These are phyloP conservation scores for Solanum appendiculatum DNA, from an alignment of 257 asterid species.

Conservation along the genomic window DNA sequence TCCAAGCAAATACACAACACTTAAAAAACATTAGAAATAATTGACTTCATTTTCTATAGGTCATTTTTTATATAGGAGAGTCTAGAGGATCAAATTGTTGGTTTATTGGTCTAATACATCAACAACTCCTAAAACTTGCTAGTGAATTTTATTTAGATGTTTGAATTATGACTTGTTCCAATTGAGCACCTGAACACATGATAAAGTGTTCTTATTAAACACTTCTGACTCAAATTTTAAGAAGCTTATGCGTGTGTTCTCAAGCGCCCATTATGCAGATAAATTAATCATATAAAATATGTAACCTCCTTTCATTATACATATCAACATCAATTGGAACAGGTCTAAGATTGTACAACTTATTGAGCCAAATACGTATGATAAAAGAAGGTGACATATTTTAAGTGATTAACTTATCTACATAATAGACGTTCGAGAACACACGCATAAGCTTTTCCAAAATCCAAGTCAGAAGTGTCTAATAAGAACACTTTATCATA, in stretches of 20 bases:
- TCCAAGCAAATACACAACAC: constrained; percentile 5
- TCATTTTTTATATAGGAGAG: background rate
- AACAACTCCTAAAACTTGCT: background rate
- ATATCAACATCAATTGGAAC: background rate
- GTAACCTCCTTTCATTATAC: background rate
- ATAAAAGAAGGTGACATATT: background rate
- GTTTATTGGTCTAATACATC: background rate
- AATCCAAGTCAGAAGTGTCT: background rate
- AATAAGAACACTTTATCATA: background rate
- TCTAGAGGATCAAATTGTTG: background rate
- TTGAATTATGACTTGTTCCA: background rate
- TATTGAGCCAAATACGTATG: background rate
- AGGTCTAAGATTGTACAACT: background rate
- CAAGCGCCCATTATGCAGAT: background rate
- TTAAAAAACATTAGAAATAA: background rate
- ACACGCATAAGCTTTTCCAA: background rate
- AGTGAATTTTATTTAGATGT: background rate
- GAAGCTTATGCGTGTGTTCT: background rate
- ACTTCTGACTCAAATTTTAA: background rate
- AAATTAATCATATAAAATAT: too few relatives aligned
- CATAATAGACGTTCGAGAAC: background rate
- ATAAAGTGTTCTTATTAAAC: background rate
- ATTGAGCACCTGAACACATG: background rate
- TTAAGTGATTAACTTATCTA: background rate
- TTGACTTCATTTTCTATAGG: constrained; percentile 4